Evolutionary conservation across 768 basidiomycete species (phyloP).

Genomic region (Russula abietina): DNA sequence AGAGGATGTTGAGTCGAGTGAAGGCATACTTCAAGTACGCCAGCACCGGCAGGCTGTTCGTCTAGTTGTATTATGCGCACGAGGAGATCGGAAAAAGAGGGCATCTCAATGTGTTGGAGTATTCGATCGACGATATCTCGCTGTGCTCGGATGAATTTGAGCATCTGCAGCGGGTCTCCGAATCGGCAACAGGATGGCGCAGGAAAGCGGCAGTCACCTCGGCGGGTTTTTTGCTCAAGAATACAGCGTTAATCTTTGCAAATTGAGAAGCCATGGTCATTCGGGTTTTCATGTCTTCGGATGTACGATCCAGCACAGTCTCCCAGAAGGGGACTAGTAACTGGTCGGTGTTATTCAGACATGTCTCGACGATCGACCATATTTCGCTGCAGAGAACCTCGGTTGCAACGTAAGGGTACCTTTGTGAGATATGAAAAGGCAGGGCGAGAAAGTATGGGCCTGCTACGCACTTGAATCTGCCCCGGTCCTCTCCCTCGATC

Average conservation of each 20-base stretch:
- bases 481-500: constrained; percentile 74
- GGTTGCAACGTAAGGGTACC: constrained; percentile 89
- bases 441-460: constrained; percentile 18
- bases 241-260: constrained; percentile 86
- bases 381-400: constrained; percentile 95
- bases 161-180: constrained; percentile 58
- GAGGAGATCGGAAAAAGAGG: constrained; percentile 87
- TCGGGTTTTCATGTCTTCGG: constrained; percentile 82
- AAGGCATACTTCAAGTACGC: constrained; percentile 78
- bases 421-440: constrained; percentile 31
- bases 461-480: constrained; percentile 69
- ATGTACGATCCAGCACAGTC: constrained; percentile 67
- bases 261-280: constrained; percentile 89
- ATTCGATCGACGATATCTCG: constrained; percentile 77
- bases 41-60: constrained; percentile 72
- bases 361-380: constrained; percentile 91
- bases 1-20: constrained; percentile 30
- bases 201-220: constrained; percentile 55
- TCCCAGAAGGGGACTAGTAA: constrained; percentile 91
- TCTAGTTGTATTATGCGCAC: constrained; percentile 87
- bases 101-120: constrained; percentile 78
- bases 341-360: constrained; percentile 62
- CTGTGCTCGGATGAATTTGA: constrained; percentile 82
- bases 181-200: constrained; percentile 29
- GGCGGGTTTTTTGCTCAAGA: constrained; percentile 80